Base-by-base conservation (phyloP, 2,329 filamentous ascomycete species). In the Daldinia eschscholtzii region DNA sequence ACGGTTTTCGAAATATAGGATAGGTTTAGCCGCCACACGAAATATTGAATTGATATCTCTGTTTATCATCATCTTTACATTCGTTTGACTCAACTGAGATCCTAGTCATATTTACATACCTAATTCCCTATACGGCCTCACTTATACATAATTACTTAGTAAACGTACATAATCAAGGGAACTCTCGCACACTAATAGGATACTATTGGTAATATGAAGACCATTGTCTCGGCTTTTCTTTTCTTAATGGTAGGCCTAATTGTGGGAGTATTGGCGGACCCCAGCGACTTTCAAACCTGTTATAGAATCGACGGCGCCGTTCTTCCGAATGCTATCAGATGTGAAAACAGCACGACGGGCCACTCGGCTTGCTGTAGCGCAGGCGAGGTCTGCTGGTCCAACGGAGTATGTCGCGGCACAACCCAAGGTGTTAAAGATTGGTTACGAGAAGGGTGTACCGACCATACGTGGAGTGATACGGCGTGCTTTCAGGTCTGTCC, bases 351-450 rank as follows among this genome's bases (percentile, higher is more conserved):
- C 12, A 66, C 67, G 6, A 57, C 59, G 1, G 59, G 59, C 2
- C 67, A 69, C 26, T 66, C 67, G 15, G 48, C 63, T 44, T 69
- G 67, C 30, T 69, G 67, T 23, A 41, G 6, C 4, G 10, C 48
- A n/a, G 59, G 62, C 7, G 33, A 61, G 15, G 42, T 63, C 28
- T 69, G 67, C 15, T 69, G 64, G 60, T 70, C 67, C 6, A 67
- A 70, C 18, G 64, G 67, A 26, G 57, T 70, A 33, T 67, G 67
- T 20, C 50, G 63, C 1, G 60, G 50, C 23, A 20, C 1, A 10
- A 61, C n/a, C 28, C 0, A 37, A 12, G 50, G 41, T 20, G 12
- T 52, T 12, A 35, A 61, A 3, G 60, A 61, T 46, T 70, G 33
- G 42, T 13, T 64, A 44, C 48, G 67, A n/a, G 33, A 50, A 53